Base-by-base conservation (phyloP, 75 land plant species). In the Picea glauca region DNA sequence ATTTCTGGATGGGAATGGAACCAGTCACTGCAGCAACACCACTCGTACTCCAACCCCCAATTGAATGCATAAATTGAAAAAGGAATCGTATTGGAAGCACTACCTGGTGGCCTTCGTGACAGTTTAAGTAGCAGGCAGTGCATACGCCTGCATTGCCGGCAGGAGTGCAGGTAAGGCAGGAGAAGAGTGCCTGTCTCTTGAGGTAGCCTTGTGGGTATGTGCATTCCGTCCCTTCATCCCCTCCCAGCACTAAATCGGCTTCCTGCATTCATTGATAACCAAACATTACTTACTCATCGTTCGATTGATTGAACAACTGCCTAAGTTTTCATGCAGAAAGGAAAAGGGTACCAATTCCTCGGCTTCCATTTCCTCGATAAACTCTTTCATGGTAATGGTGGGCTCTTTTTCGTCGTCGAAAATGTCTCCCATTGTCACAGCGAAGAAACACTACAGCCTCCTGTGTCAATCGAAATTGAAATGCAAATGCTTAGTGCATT, bases 311-410 rank as follows among this genome's bases (percentile, higher is more conserved):
- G 1, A 40, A 38, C 60, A 14, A 6, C 7, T 17, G 54, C 59
- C 31, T 3, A 58, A 20, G n/a, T 33, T 75, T 33, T 56, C 13
- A 76, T 18, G 35, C 23, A 80, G 57, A 60, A 80, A 26, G 3
- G 58, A 20, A 18, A 58, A 60, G 59, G 3, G 62, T 85, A 93
- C 96, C 93, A 93, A 84, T 76, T 93, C 93, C 67, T 86, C 81
- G 11, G 86, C 96, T 75, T 93, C 96, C 43, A 93, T 59, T 3
- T 68, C 83, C 38, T 93, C 81, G 18, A 93, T 84, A 70, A 88
- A 93, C 84, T 93, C 93, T 2, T 82, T 23, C 40, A 93, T 82
- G 12, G 93, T 83, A 54, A 84, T 78, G 20, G 88, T 85, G 31
- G 73, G 82, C 82, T 91, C 95, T 38, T 76, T 79, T 33, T 83